Conservation (phyloP, 2,329 filamentous ascomycete genomes). For the Metarhizium anisopliae region DNA sequence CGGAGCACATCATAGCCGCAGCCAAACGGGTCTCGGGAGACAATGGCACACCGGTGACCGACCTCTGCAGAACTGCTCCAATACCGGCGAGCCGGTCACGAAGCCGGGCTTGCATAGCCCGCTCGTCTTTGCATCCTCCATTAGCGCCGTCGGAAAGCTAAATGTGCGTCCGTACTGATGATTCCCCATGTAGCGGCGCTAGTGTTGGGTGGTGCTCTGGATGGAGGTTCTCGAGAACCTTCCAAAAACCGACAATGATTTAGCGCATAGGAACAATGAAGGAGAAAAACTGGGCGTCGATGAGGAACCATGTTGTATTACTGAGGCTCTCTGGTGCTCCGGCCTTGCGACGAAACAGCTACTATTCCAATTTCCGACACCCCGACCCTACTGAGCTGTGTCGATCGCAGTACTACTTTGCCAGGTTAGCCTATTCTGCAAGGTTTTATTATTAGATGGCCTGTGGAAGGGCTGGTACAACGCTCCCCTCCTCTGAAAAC, state of each 20-base stretch:
- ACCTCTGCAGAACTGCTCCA: neutral
- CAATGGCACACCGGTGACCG: neutral
- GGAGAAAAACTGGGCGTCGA: neutral
- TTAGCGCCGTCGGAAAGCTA: neutral
- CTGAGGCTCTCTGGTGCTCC: neutral
- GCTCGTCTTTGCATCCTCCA: neutral
- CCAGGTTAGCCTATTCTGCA: neutral
- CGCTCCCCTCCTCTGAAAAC: neutral
- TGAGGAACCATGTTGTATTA: neutral
- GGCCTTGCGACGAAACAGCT: neutral
- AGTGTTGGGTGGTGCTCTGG: neutral
- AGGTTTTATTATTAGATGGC: slow-evolving; percentile 1
- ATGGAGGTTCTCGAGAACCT: neutral
- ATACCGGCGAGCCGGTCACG: neutral
- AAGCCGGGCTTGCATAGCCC: neutral
- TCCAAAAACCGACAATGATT: neutral
- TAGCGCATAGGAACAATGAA: neutral
- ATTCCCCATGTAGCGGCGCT: neutral
- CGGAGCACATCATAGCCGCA: neutral
- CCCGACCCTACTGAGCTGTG: neutral
- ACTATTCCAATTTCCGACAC: neutral
- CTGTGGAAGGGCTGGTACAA: neutral
- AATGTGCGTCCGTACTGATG: neutral
- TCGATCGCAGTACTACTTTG: neutral
- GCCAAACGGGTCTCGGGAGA: neutral